Conservation (phyloP, 257 asterid species). For the Primulina huaijiensis region DNA sequence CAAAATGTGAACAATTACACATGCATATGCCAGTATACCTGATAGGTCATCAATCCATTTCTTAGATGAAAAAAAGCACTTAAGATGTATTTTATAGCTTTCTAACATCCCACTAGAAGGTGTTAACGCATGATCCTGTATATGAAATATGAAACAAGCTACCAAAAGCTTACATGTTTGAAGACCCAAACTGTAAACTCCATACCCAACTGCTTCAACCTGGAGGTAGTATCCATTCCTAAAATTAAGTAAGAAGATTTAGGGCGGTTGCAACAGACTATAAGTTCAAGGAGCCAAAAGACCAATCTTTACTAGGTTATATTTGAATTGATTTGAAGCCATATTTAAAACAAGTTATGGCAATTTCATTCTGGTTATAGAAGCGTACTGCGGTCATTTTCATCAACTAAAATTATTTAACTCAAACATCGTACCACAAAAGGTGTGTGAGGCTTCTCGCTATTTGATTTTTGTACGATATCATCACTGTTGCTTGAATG, state of each 20-base stretch:
- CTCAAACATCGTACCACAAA: background rate
- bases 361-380: background rate
- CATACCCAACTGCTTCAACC: conserved; percentile 97
- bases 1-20: background rate
- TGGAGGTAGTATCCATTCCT: conserved; percentile 87
- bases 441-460: background rate
- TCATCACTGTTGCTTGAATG: background rate
- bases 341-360: conserved; percentile 2
- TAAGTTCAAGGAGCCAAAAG: conserved; percentile 21
- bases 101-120: conserved; percentile 11
- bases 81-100: conserved; percentile 6
- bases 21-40: background rate
- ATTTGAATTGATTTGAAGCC: conserved; percentile 14
- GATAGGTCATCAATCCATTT: conserved; percentile 7
- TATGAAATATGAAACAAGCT: conserved; percentile 12
- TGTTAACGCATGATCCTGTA: conserved; percentile 18
- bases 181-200: conserved; percentile 99
- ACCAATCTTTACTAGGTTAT: conserved; percentile 11
- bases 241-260: conserved; percentile 28
- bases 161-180: conserved; percentile 73
- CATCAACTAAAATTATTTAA: conserved; percentile 9
- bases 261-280: conserved; percentile 20
- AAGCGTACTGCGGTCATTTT: background rate
- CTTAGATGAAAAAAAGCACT: background rate
- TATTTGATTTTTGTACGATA: background rate